Percentiles rank a stretch among this genome's conserved stretches.
These are phyloP conservation scores for Polychaeton citri DNA, from an alignment of 2,329 filamentous ascomycete species.

Conservation along the genomic window DNA sequence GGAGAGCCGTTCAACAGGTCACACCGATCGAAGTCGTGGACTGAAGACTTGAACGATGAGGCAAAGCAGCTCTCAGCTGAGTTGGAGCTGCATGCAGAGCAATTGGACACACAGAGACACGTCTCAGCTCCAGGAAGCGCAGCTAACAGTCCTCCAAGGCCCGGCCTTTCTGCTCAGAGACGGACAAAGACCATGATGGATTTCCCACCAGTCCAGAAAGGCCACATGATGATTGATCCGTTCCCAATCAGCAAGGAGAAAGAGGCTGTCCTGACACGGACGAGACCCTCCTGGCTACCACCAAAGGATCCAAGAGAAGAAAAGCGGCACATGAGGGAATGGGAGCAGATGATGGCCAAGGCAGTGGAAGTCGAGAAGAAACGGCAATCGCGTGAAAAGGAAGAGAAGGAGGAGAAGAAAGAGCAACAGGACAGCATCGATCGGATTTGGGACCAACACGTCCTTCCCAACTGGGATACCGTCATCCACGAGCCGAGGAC, in stretches of 20 bases:
- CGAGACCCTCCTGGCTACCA: conserved; percentile 66
- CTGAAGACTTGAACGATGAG: conserved; percentile 56
- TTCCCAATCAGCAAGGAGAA: conserved; percentile 77
- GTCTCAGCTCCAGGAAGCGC: conserved; percentile 9
- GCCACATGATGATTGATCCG: conserved; percentile 73
- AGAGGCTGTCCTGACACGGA: conserved; percentile 67
- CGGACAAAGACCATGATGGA: conserved; percentile 26
- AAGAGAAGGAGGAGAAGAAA: conserved; percentile 38
- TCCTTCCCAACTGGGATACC: conserved; percentile 62
- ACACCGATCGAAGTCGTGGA: conserved; percentile 56
- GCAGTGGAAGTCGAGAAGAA: conserved; percentile 45
- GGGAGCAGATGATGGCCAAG: conserved; percentile 66
- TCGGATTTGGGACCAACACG: conserved; percentile 61
- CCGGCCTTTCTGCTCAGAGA: conserved; percentile 10
- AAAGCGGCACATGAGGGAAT: conserved; percentile 72
- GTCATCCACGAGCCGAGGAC: conserved; percentile 57
- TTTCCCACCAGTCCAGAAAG: conserved; percentile 54
- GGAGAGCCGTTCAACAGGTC: conserved; percentile 13
- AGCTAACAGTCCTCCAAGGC: conserved; percentile 16
- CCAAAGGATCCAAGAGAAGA: conserved; percentile 86
- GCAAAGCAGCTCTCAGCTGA: conserved; percentile 64
- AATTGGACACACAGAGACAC: conserved; percentile 31
- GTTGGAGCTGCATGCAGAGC: conserved; percentile 61
- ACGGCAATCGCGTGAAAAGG: conserved; percentile 34
- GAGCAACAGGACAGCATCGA: conserved; percentile 36